A percentile compares a stretch with the other conserved stretches of the same genome.
These are phyloP conservation scores for Multifurca ochricompacta DNA, from an alignment of 768 basidiomycete genomes.

Conservation along the genomic window DNA sequence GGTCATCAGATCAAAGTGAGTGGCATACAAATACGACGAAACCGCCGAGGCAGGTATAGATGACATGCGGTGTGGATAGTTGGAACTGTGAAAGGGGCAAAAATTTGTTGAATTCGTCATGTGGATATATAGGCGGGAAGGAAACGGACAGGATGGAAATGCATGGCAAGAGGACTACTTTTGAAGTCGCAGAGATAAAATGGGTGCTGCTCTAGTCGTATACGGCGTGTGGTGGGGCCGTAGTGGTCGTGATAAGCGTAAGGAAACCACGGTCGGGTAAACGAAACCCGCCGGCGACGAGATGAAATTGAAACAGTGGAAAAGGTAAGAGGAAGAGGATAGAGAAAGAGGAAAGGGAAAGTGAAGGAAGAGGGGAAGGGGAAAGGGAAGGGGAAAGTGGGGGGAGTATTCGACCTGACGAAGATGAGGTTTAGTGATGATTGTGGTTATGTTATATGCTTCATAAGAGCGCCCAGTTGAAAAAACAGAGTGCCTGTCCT, in stretches of 20 bases:
- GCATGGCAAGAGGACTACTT: slow-evolving; percentile 28
- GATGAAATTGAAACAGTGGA: not conserved
- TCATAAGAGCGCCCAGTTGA: not conserved
- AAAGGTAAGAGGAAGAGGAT: not conserved
- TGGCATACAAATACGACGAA: slow-evolving; percentile 67
- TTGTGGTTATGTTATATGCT: not conserved
- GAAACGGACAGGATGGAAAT: slow-evolving; percentile 41
- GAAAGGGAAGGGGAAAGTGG: too few species aligned
- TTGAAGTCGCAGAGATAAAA: not conserved
- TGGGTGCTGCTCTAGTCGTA: not conserved
- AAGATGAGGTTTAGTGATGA: too few species aligned
- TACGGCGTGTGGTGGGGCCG: not conserved
- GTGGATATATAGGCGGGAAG: not conserved
- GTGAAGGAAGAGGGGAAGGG: too few species aligned
- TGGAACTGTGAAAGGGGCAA: slow-evolving; percentile 36
- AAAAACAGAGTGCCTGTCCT: too few species aligned
- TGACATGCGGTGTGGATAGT: slow-evolving; percentile 62
- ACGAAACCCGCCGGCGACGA: not conserved
- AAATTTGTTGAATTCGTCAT: not conserved
- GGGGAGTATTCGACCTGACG: too few species aligned
- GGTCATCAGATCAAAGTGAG: not conserved
- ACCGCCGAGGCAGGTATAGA: slow-evolving; percentile 71
- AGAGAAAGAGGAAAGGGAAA: not conserved
- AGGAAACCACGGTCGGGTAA: not conserved
- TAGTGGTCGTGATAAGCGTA: slow-evolving; percentile 1